phyloP scores from a whole-genome alignment of 495 filamentous ascomycete genomes.

The Penicillium alfredii region DNA sequence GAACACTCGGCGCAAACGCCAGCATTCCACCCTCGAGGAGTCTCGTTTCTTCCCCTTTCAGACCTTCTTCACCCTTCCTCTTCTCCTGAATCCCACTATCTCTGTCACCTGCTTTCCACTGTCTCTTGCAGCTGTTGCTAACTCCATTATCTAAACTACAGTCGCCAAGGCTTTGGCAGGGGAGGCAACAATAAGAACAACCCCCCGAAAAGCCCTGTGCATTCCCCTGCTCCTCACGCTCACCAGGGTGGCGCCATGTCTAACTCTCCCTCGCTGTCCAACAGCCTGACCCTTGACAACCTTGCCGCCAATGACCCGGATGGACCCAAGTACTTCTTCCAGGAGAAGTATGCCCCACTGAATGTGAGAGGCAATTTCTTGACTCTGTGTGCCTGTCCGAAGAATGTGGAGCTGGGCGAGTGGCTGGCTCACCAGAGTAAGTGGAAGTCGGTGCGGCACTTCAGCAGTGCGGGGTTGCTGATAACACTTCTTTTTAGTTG shows the following conservation, averaged over 20 bases:
- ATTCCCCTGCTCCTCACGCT: conserved; percentile 45
- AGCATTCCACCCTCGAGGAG: conserved; percentile 13
- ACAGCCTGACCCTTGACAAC: conserved; percentile 47
- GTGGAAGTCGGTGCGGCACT: too few relatives aligned
- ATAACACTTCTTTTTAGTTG: conserved; percentile 49
- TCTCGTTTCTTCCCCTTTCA: conserved; percentile 4
- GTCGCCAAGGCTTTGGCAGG: conserved; percentile 48
- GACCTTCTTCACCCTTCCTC: conserved; percentile 1
- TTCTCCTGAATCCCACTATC: conserved; percentile 4
- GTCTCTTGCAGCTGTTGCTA: conserved; percentile 13
- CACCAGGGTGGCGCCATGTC: conserved; percentile 44
- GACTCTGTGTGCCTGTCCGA: conserved; percentile 84
- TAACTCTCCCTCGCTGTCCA: conserved; percentile 51
- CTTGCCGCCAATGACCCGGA: conserved; percentile 47
- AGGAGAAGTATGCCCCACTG: conserved; percentile 72
- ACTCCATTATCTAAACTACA: conserved; percentile 40
- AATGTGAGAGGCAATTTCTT: conserved; percentile 96
- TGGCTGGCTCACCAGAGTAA: conserved; percentile 93
- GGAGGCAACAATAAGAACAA: conserved; percentile 49
- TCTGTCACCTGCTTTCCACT: conserved; percentile 3
- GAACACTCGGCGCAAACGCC: conserved; percentile 19
- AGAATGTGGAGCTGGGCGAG: conserved; percentile 82
- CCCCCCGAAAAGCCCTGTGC: conserved; percentile 43
- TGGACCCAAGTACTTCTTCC: conserved; percentile 63
- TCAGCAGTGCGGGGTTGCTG: too few relatives aligned